Conservation (phyloP, 83 land plant genomes). For the Larix sibirica region DNA sequence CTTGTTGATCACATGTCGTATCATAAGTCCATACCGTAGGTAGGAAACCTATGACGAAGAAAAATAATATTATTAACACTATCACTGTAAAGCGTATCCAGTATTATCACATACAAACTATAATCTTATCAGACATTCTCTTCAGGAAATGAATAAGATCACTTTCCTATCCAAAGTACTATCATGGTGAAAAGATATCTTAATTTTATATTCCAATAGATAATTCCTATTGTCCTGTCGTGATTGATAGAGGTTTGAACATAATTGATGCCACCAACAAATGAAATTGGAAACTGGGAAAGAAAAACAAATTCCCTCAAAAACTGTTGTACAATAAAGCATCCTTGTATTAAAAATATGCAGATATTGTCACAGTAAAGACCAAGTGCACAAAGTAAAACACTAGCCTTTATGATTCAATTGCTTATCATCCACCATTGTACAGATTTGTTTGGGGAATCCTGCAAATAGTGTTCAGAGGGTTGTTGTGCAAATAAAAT, state of each 20-base stretch:
- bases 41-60: not conserved
- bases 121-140: not conserved
- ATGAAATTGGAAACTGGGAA: not conserved
- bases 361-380: no score
- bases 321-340: not conserved
- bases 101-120: not conserved
- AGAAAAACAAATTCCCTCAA: not conserved
- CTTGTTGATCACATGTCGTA: not conserved
- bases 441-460: not conserved
- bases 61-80: not conserved
- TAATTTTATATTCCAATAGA: not conserved
- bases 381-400: not conserved
- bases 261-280: not conserved
- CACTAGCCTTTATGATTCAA: not conserved
- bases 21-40: not conserved
- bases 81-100: not conserved
- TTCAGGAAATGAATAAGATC: not conserved
- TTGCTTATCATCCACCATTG: not conserved
- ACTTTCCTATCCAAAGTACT: not conserved
- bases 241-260: not conserved
- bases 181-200: not conserved
- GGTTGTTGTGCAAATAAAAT: not conserved
- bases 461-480: not conserved
- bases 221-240: not conserved
- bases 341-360: no score